Percentiles rank a stretch among this genome's conserved stretches.
phyloP scores from a whole-genome alignment of 2,329 filamentous ascomycete genomes.

The Monosporascus sp. region DNA sequence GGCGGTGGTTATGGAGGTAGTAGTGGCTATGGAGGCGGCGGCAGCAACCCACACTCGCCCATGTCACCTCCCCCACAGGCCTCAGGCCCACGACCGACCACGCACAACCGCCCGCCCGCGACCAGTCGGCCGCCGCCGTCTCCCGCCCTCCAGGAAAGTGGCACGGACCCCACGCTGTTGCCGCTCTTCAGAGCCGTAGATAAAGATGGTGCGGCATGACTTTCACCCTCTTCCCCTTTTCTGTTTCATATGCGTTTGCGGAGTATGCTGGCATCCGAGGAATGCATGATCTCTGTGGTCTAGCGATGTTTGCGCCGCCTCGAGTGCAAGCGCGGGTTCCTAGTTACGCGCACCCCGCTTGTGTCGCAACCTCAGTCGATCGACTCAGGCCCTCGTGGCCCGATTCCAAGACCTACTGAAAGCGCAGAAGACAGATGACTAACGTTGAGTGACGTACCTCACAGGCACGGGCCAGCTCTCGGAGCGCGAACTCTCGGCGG shows the following conservation, averaged over 20 bases:
- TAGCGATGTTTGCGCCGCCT: too few relatives aligned
- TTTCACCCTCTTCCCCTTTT: background rate
- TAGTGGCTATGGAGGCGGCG: constrained; percentile 1
- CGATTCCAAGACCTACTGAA: background rate
- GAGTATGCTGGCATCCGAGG: too few relatives aligned
- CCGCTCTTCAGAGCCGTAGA: constrained; percentile 89
- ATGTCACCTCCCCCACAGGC: constrained; percentile 47
- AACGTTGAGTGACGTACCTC: constrained; percentile 5
- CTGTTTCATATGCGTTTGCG: background rate
- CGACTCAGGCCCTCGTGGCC: background rate
- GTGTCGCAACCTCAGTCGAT: too few relatives aligned
- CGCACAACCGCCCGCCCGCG: constrained; percentile 48
- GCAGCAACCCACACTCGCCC: constrained; percentile 20
- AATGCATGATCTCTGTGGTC: too few relatives aligned
- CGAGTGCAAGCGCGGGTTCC: too few relatives aligned
- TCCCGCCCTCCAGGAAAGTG: constrained; percentile 46
- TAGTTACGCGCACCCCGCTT: too few relatives aligned
- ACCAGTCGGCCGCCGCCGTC: constrained; percentile 61
- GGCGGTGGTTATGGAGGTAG: constrained; percentile 2
- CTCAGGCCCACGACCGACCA: constrained; percentile 33
- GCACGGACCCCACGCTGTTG: constrained; percentile 68
- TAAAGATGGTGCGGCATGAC: constrained; percentile 57
- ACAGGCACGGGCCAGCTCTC: constrained; percentile 74
- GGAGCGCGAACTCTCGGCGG: constrained; percentile 79
- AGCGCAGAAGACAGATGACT: background rate